Conservation (phyloP, 768 basidiomycete species). For the Roridomyces roridus region DNA sequence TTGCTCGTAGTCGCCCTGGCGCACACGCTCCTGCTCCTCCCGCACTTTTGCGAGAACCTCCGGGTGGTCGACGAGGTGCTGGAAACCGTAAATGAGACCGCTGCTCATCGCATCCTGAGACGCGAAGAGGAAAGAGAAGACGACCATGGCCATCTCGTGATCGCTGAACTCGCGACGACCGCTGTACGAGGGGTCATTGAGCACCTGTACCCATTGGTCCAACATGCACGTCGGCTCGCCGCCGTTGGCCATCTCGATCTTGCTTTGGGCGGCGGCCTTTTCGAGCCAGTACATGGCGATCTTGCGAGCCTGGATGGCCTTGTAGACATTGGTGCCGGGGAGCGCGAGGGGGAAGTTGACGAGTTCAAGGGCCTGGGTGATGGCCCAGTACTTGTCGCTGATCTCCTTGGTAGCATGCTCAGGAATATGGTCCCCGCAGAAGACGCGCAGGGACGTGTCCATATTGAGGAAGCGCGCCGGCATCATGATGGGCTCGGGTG, state of each 20-base stretch:
- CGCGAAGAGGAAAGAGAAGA: conserved; percentile 96
- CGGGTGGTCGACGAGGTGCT: conserved; percentile 93
- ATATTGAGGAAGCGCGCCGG: conserved; percentile 94
- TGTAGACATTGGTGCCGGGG: conserved; percentile 96
- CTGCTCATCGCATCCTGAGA: conserved; percentile 99
- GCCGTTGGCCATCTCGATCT: conserved; percentile 81
- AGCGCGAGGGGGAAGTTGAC: conserved; percentile 98
- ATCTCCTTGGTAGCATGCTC: conserved; percentile 81
- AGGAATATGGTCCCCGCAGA: conserved; percentile 91
- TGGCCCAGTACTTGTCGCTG: conserved; percentile 93
- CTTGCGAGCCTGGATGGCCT: conserved; percentile 91
- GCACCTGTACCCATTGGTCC: conserved; percentile 87
- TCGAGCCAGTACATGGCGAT: conserved; percentile 80
- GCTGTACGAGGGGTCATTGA: conserved; percentile 72
- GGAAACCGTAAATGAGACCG: conserved; percentile 94
- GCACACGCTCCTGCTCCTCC: conserved; percentile 87
- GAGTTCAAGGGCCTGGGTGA: conserved; percentile 93
- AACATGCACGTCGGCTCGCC: conserved; percentile 87
- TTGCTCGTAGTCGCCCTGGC: conserved; percentile 76
- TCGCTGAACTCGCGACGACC: conserved; percentile 89
- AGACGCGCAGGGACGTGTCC: conserved; percentile 95
- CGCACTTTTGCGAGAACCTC: conserved; percentile 87
- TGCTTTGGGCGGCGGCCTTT: conserved; percentile 79
- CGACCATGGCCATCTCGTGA: conserved; percentile 95
- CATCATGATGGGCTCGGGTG: conserved; percentile 80